phyloP scores from a whole-genome alignment of 2,329 filamentous ascomycete species.

The Rhytidhysteron rufulum region DNA sequence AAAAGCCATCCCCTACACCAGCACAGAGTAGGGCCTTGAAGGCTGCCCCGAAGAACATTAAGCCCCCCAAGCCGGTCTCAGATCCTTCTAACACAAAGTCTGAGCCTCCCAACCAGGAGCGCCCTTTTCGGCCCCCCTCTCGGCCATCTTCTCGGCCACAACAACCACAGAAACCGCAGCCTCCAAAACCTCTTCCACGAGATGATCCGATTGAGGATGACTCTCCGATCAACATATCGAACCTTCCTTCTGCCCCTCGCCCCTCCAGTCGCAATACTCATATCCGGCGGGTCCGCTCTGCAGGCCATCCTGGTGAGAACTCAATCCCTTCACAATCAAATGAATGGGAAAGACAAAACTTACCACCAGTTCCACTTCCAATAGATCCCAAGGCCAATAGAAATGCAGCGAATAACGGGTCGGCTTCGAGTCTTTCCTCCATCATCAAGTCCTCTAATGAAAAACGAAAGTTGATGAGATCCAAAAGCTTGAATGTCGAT shows the following conservation, averaged over 20 bases:
- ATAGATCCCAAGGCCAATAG: too few relatives aligned
- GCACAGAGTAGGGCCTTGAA: too few relatives aligned
- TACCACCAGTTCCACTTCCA: too few relatives aligned
- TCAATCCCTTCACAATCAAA: constrained; percentile 24
- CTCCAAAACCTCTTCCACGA: constrained; percentile 1
- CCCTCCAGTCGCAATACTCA: constrained; percentile 23
- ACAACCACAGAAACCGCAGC: neutral
- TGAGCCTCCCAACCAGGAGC: too few relatives aligned
- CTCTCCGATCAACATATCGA: neutral
- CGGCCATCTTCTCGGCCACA: neutral
- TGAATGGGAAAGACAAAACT: constrained; percentile 29
- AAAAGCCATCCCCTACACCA: too few relatives aligned
- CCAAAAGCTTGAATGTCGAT: constrained; percentile 21
- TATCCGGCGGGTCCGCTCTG: constrained; percentile 26
- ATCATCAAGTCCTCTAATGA: constrained; percentile 18
- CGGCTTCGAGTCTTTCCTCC: constrained; percentile 4
- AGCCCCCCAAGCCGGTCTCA: constrained; percentile 5
- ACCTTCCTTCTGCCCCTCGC: constrained; percentile 11
- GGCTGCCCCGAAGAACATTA: neutral
- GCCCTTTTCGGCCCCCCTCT: neutral
- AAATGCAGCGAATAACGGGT: constrained; percentile 9
- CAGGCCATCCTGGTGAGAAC: constrained; percentile 30
- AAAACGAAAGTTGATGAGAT: constrained; percentile 23
- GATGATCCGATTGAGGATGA: constrained; percentile 21
- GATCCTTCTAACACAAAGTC: too few relatives aligned